Evolutionary conservation across 2,329 filamentous ascomycete species (phyloP), one percentile per base, ranked within the genome.

Genomic region (Ophiostoma quercus): DNA sequence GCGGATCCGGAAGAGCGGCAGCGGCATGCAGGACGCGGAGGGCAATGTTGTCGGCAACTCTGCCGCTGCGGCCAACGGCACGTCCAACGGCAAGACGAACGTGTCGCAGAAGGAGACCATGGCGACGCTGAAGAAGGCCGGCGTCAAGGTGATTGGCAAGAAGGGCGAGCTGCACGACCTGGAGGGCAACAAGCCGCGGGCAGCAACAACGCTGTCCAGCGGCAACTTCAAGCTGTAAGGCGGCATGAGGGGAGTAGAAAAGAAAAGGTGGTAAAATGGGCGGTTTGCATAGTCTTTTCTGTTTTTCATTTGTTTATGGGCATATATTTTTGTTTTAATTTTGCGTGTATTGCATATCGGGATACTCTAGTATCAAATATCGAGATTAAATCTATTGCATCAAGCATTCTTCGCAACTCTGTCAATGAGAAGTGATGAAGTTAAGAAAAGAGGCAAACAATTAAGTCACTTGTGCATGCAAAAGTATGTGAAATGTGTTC

Each of bases 61-160:
- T 83, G 75, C 79, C 81, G 41, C 79, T 25, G 65, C 41, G 39
- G 25, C n/a, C 25, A 19, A 84, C 75, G 83, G 82, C 75, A 89
- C 86, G 80, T 90, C 88, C 54, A 41, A 43, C 3, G 70, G 63
- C 2, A 66, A 47, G 34, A 90, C 88, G 37, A 54, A 57, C 3
- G 68, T 65, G 1, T 62, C 41, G 29, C 84, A 82, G 73, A 80
- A 80, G 72, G 69, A 71, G 19, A 83, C 81, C 29, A 75, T 84
- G 67, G 80, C 78, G 6, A 80, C 83, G 67, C 78, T 82, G 67
- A 81, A 79, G 75, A 79, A 90, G 84, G 93, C 92, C 68, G 92
- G 92, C 71, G 94, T 97, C 75, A 94, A 91, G 84, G 87, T 98
- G 71, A 95, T 97, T 80, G 94, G 93, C 73, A 91, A 90, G 80